Evolutionary conservation across 805 yeast genomes (phyloP), one percentile per base, ranked within the genome.

Genomic region (Ogataea methylovora): DNA sequence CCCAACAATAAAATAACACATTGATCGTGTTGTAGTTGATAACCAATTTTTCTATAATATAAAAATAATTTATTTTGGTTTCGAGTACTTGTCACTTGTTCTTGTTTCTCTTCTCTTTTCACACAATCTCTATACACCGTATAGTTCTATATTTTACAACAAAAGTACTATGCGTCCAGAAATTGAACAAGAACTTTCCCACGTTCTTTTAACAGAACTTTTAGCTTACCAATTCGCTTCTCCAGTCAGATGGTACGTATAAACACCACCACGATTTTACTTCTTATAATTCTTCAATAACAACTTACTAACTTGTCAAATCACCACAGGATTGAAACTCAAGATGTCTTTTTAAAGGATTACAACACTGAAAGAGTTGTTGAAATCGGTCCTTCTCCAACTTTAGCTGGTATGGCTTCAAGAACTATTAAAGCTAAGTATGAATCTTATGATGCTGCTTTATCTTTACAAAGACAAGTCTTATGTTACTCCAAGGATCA

Each of bases 141-240:
- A n/a, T n/a, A n/a, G n/a, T n/a, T n/a, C n/a, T n/a, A n/a, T n/a
- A n/a, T n/a, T n/a, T n/a, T n/a, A n/a, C n/a, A n/a, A n/a, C n/a
- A n/a, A n/a, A n/a, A n/a, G n/a, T n/a, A n/a, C n/a, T 20, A 83
- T 82, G 92, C 78, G 77, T 60, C 95, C 98, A 48, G 97, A 92
- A 73, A 79, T 87, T 41, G 94, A 92, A 70, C 98, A 92, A 69
- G 97, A 92, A 61, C 76, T 92, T 47, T 94, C 98, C 48, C 97
- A 92, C 60, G 80, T 84, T 46, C 71, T 92, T 45, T 73, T 92
- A 58, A 87, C 97, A 19, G 99, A 92, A 73, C 78, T 92, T 50
- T 73, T 92, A 66, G 97, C 98, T 35, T 92, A 88, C 67, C 99
- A 92, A 65, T 92, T 92, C 56, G 99, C 99, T 32, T 88, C 97